A percentile compares a stretch with the other conserved stretches of the same genome.
These are phyloP conservation scores for Sherardia arvensis DNA, from an alignment of 257 asterid species.

Conservation along the genomic window DNA sequence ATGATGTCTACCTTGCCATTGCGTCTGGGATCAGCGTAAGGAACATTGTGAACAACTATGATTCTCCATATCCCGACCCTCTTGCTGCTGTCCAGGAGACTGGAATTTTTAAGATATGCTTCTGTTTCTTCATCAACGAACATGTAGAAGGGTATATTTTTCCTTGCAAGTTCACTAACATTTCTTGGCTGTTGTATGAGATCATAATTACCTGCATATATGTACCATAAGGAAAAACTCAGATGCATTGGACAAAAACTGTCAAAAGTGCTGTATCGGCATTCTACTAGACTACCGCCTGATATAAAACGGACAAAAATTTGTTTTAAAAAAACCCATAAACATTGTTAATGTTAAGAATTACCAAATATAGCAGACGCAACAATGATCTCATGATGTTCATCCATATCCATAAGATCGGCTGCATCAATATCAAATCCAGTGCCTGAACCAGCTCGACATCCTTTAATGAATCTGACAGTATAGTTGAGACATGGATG, in stretches of 20 bases:
- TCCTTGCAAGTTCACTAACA: slow-evolving; percentile 47
- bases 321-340: background rate
- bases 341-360: slow-evolving; percentile 21
- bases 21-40: slow-evolving; percentile 83
- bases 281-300: background rate
- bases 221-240: slow-evolving; percentile 3
- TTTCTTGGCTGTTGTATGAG: slow-evolving; percentile 75
- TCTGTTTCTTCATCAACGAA: slow-evolving; percentile 93
- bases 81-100: slow-evolving; percentile 46
- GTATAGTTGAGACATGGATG: slow-evolving; percentile 11
- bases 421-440: slow-evolving; percentile 78
- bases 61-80: slow-evolving; percentile 84
- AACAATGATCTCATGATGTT: slow-evolving; percentile 73
- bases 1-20: slow-evolving; percentile 71
- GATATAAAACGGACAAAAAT: background rate
- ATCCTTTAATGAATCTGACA: slow-evolving; percentile 78
- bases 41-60: slow-evolving; percentile 74
- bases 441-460: slow-evolving; percentile 74
- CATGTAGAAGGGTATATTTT: slow-evolving; percentile 70
- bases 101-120: slow-evolving; percentile 54
- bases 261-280: background rate
- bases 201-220: slow-evolving; percentile 72
- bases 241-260: background rate
- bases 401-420: slow-evolving; percentile 63
- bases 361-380: slow-evolving; percentile 99